phyloP scores from a whole-genome alignment of 2,329 filamentous ascomycete species.

The Aspergillus puulaauensis region DNA sequence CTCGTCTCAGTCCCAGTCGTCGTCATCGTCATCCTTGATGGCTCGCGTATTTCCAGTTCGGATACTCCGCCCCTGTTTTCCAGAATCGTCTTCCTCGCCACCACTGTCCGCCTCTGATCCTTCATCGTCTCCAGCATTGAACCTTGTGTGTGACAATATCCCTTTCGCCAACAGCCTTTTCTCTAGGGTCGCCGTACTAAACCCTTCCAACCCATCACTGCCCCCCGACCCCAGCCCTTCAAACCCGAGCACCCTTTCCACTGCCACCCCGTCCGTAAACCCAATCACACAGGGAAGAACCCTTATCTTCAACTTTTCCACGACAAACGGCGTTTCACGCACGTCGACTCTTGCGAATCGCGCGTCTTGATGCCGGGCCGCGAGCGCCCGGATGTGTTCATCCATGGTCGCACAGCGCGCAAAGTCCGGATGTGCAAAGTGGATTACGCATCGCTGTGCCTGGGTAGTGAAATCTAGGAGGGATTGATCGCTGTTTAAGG shows the following conservation, averaged over 20 bases:
- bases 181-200: slow-evolving; percentile 43
- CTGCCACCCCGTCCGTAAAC: slow-evolving; percentile 47
- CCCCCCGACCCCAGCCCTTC: slow-evolving; percentile 44
- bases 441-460: slow-evolving; percentile 58
- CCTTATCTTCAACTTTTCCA: slow-evolving; percentile 46
- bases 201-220: slow-evolving; percentile 38
- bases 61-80: slow-evolving; percentile 24
- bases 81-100: slow-evolving; percentile 16
- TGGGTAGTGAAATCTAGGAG: slow-evolving; percentile 62
- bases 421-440: slow-evolving; percentile 66
- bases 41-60: slow-evolving; percentile 31
- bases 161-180: slow-evolving; percentile 41
- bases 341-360: slow-evolving; percentile 49
- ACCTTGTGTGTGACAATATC: slow-evolving; percentile 37
- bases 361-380: slow-evolving; percentile 40
- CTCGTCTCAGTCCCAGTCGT: slow-evolving; percentile 47
- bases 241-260: slow-evolving; percentile 48
- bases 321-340: slow-evolving; percentile 47
- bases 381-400: slow-evolving; percentile 52
- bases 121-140: slow-evolving; percentile 27
- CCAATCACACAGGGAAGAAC: slow-evolving; percentile 51
- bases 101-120: slow-evolving; percentile 28
- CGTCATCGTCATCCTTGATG: slow-evolving; percentile 40
- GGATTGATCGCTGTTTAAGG: slow-evolving; percentile 52
- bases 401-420: slow-evolving; percentile 63